Evolutionary conservation across 2,329 filamentous ascomycete genomes (phyloP).

Genomic region (Colletotrichum sp.): DNA sequence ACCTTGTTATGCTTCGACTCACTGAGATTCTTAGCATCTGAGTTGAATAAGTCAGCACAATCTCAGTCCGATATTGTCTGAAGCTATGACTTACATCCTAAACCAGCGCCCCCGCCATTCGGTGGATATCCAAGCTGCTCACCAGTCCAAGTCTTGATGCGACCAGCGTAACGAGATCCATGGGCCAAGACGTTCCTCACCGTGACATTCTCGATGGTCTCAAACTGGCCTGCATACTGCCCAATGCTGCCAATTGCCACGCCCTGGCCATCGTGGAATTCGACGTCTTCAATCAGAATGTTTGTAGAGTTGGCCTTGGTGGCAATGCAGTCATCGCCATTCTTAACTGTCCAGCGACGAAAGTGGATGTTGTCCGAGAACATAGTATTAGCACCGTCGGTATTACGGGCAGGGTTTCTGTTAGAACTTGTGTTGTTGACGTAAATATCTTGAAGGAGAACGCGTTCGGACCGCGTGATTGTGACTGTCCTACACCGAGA

Average conservation of each 20-base stretch:
- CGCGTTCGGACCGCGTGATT: constrained; percentile 49
- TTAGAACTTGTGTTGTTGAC: constrained; percentile 51
- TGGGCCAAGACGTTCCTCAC: background rate
- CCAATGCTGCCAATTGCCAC: constrained; percentile 62
- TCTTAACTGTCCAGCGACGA: constrained; percentile 51
- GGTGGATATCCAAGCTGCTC: background rate
- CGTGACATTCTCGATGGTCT: background rate
- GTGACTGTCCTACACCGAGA: constrained; percentile 44
- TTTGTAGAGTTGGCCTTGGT: constrained; percentile 61
- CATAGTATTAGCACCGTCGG: constrained; percentile 54
- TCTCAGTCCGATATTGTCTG: rapidly evolving
- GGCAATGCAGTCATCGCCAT: constrained; percentile 58
- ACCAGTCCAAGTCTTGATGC: background rate
- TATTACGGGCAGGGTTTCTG: constrained; percentile 36
- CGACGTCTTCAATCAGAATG: constrained; percentile 52
- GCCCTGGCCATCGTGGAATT: constrained; percentile 53
- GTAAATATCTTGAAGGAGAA: constrained; percentile 53
- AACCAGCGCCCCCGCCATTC: background rate
- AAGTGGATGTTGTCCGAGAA: constrained; percentile 56
- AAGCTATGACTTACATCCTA: background rate
- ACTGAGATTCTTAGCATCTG: background rate
- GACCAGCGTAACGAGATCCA: background rate
- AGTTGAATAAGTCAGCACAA: background rate
- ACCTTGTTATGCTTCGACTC: background rate
- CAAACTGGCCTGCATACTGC: constrained; percentile 46